Evolutionary conservation across 805 yeast genomes (phyloP).

Genomic region (Candida sithepensis): DNA sequence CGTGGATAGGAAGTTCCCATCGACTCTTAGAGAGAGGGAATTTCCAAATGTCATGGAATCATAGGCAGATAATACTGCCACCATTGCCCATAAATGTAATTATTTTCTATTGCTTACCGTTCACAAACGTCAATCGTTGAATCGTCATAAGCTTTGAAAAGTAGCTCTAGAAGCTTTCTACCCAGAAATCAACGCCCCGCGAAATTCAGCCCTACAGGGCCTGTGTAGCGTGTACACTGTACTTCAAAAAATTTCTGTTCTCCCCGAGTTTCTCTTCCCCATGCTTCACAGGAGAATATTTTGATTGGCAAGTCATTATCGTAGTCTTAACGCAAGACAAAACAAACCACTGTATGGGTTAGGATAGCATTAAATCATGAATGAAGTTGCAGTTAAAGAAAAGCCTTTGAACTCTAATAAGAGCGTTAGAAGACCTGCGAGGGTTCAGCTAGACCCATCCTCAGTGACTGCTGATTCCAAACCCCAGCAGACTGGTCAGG

Average conservation of each 20-base stretch:
- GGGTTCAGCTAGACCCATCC: constrained; percentile 68
- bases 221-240: no score
- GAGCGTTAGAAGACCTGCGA: constrained; percentile 46
- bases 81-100: constrained; percentile 2
- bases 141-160: no score
- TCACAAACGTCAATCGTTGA: no score
- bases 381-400: not conserved
- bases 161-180: no score
- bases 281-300: no score
- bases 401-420: not conserved
- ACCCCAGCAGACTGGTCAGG: constrained; percentile 78
- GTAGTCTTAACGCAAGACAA: no score
- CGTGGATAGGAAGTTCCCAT: constrained; percentile 82
- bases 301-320: no score
- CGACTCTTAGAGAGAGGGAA: constrained; percentile 79
- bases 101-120: no score
- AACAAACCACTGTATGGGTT: not conserved
- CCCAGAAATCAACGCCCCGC: no score
- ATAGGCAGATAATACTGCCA: constrained; percentile 21
- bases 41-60: constrained; percentile 69
- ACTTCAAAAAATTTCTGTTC: no score
- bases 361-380: not conserved
- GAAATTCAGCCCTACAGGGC: no score
- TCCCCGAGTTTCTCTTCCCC: no score
- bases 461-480: constrained; percentile 50